phyloP scores from a whole-genome alignment of 306 rosid genomes.

The Vachellia collinsii region DNA sequence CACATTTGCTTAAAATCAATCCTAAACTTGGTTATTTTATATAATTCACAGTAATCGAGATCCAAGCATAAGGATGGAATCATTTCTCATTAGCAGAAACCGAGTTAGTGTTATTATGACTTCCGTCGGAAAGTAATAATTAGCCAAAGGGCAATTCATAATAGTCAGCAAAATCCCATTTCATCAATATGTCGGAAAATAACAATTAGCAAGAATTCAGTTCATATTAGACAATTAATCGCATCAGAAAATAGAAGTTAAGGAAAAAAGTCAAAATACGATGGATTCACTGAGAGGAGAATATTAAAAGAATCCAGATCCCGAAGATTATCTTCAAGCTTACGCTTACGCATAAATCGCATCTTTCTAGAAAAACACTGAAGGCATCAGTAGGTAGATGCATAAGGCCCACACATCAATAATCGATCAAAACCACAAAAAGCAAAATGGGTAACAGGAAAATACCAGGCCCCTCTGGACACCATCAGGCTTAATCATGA shows the following conservation, averaged over 20 bases:
- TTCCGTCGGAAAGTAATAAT: background rate
- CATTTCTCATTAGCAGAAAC: background rate
- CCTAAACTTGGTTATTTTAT: background rate
- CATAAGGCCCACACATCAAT: background rate
- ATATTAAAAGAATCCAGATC: background rate
- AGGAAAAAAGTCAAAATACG: background rate
- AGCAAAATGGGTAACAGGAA: background rate
- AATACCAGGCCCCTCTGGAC: slow-evolving; percentile 84
- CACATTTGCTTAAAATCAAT: background rate
- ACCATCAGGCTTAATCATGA: slow-evolving; percentile 95
- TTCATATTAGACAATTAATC: background rate
- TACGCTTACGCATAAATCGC: background rate
- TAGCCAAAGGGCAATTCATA: background rate
- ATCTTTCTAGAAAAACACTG: background rate
- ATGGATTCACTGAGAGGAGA: too few relatives aligned
- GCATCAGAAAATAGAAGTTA: background rate
- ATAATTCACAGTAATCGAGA: background rate
- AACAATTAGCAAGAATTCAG: background rate
- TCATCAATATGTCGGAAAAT: background rate
- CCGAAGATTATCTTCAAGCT: background rate
- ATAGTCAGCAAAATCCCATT: background rate
- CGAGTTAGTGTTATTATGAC: background rate
- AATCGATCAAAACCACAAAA: background rate
- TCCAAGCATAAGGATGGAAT: background rate
- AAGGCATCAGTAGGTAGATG: background rate